phyloP scores from a whole-genome alignment of 2,329 filamentous ascomycete genomes.

The Alternaria consortialis region DNA sequence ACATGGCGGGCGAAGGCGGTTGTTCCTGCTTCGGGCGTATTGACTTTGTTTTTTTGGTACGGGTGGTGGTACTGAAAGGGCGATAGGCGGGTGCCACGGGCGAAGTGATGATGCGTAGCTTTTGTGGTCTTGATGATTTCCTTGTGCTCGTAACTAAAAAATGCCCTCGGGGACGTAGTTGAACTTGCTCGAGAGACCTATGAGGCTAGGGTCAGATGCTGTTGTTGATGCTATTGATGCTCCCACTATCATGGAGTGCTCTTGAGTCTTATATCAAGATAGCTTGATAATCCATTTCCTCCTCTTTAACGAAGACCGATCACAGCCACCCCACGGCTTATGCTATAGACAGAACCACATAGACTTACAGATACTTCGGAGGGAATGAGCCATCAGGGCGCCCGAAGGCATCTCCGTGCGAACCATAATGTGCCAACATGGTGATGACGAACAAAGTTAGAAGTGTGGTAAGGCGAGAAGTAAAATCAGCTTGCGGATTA shows the following conservation, averaged over 20 bases:
- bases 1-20: slow-evolving; percentile 34
- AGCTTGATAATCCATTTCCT: slow-evolving; percentile 2
- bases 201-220: slow-evolving; percentile 7
- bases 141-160: background rate
- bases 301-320: slow-evolving; percentile 8
- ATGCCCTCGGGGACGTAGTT: slow-evolving; percentile 4
- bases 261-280: slow-evolving; percentile 20
- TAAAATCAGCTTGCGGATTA: slow-evolving; percentile 17
- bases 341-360: slow-evolving; percentile 5
- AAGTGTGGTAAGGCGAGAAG: slow-evolving; percentile 14
- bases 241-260: slow-evolving; percentile 3
- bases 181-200: slow-evolving; percentile 19
- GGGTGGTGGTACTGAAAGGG: slow-evolving; percentile 20
- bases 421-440: slow-evolving; percentile 25
- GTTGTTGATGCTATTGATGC: background rate
- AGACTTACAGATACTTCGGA: slow-evolving; percentile 26
- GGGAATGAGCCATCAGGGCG: slow-evolving; percentile 18
- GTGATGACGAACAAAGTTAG: slow-evolving; percentile 21
- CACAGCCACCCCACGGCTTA: slow-evolving; percentile 31
- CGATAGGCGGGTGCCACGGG: slow-evolving; percentile 23
- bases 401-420: slow-evolving; percentile 21
- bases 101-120: slow-evolving; percentile 20
- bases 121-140: slow-evolving; percentile 16
- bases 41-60: slow-evolving; percentile 14
- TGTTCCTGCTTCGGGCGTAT: slow-evolving; percentile 30